Evolutionary conservation across 805 yeast genomes (phyloP), one percentile per base, ranked within the genome.

Genomic region (Sugiyamaella floridensis): DNA sequence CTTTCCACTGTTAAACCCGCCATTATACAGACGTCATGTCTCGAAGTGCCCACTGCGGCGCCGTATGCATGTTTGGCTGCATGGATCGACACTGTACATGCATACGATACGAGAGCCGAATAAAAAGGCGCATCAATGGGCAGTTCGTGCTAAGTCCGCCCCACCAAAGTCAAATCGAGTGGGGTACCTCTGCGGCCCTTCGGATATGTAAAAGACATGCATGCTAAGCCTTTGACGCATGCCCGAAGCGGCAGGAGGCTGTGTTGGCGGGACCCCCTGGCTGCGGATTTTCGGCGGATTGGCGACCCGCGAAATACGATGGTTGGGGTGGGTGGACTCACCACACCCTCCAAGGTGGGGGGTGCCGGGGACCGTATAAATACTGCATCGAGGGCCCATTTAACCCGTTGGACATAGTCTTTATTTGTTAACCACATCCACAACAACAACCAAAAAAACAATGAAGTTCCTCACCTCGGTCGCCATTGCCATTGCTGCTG

Each of bases 401-500:
- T 4, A 22, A 6, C n/a, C n/a, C n/a, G 26, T 22, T 22, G 6
- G 3, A 22, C 26, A 22, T 22, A 22, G 26, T 22, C 26, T 22
- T 22, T n/a, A n/a, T n/a, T n/a, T n/a, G n/a, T 32, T 10, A 32
- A 4, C 9, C n/a, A 4, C 37, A 11, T 14, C 37, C 12, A 32
- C 9, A 2, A 32, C 37, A 32, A 32, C 37, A 32, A 22, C 26
- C n/a, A 7, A 14, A 18, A 26, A 37, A 26, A 45, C 22, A 26
- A 46, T 46, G 49, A 32, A 46, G 26, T 46, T 37, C 19, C n/a
- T 9, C 26, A 9, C 41, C 32, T 28, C n/a, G 32, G 26, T 16
- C 15, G 49, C 43, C 14, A 14, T 34, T 45, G 43, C 48, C 11
- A 14, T 18, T n/a, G 48, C 48, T 4, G 53, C 45, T 26, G 18